Conservation (phyloP, 371 early-diverging fungal genomes). For the Choanephora cucurbitarum region DNA sequence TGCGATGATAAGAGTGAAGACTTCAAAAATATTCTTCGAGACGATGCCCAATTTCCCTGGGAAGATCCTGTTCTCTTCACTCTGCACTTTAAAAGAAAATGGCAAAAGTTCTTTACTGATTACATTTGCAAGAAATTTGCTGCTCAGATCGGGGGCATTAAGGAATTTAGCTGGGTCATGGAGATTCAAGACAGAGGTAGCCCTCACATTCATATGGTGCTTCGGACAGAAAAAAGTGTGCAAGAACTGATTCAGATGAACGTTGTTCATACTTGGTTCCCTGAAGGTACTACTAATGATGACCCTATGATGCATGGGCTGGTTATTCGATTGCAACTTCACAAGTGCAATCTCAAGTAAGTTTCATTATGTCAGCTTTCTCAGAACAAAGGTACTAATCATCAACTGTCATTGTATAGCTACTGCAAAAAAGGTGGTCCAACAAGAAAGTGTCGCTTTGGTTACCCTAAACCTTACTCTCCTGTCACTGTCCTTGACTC, state of each 20-base stretch:
- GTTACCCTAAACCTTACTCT: not conserved
- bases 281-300: not conserved
- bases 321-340: conserved; percentile 2
- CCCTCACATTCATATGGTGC: conserved; percentile 4
- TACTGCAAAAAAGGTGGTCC: conserved; percentile 2
- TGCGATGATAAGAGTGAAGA: conserved; percentile 4
- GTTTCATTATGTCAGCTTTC: not conserved
- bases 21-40: not conserved
- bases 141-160: conserved; percentile 7
- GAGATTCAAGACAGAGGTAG: conserved; percentile 3
- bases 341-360: conserved; percentile 6
- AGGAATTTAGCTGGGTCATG: conserved; percentile 7
- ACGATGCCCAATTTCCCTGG: not conserved
- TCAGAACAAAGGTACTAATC: no score
- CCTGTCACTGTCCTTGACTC: no score
- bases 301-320: conserved; percentile 7
- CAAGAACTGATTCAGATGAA: conserved; percentile 1
- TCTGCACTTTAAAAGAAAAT: conserved; percentile 7
- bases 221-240: conserved; percentile 4
- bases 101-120: conserved; percentile 5
- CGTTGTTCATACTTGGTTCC: conserved; percentile 3
- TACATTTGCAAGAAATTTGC: conserved; percentile 2
- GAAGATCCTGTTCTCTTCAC: conserved; percentile 4
- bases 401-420: conserved; percentile 1
- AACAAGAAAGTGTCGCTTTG: conserved; percentile 1